Evolutionary conservation across 1,139 yeast species (phyloP), one percentile per base, ranked within the genome.

Genomic region (Hyphopichia wangnamkhiaoensis): DNA sequence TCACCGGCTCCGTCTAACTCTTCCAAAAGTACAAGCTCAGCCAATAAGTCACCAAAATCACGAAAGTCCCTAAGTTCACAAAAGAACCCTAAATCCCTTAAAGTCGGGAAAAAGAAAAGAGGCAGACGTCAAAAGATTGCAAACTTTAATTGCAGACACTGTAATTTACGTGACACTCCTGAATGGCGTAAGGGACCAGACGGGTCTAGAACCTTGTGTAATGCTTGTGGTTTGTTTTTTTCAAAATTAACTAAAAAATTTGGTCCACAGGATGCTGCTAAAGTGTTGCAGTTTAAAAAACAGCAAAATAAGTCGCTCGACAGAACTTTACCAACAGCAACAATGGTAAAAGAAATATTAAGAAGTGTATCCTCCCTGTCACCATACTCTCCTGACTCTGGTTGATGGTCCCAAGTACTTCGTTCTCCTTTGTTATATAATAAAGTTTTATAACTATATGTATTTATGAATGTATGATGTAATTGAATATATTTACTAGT

Each of bases 161-260:
- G 63, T 31, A 49, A 49, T 7, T 46, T 55, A 8, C 41, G 40
- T 2, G 56, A 54, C 26, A 58, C 64, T 1, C 65, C 65, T 4
- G 65, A 59, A 38, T 59, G 65, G 65, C 42, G 65, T 17, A 47
- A 54, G 4, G 65, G 64, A 1, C 64, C 65, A 14, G 50, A 53
- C 25, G 64, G 64, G 1, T 40, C 49, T 6, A 47, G 63, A 3
- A 52, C 58, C 1, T 47, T 59, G 14, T 59, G 65, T 41, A 57
- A 57, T 36, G 63, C 63, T 1, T 59, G 65, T 39, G 65, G 65
- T 1, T 49, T 59, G 19, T 59, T 56, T 40, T 61, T 52, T 35
- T 56, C 60, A 15, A 59, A 59, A 41, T 41, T 59, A 31, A 49
- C 45, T 17, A 53, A 47, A 39, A 48, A 52, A 23, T 58, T 52